A percentile compares a stretch with the other conserved stretches of the same genome.
Conservation (phyloP, 1,284 basidiomycete species). For the Rhodotorula sp. region DNA sequence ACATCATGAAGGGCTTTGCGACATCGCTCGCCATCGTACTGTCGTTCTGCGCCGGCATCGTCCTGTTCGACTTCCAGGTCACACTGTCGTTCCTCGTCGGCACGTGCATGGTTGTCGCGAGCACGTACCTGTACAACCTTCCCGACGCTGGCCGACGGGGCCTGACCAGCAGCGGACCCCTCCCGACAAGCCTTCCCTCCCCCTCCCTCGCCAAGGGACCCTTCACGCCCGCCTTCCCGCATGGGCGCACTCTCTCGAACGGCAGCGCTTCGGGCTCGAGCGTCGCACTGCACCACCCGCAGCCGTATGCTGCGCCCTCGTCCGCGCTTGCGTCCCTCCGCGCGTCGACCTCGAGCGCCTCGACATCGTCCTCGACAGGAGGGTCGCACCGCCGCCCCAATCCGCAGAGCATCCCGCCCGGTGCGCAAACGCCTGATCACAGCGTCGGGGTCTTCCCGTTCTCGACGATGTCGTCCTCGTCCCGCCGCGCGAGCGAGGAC, state of each 20-base stretch:
- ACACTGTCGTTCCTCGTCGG: constrained; percentile 82
- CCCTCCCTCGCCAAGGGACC: constrained; percentile 3
- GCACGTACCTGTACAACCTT: constrained; percentile 89
- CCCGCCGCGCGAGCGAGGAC: neutral
- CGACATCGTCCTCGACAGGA: neutral
- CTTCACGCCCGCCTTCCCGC: neutral
- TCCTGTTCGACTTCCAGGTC: constrained; percentile 82
- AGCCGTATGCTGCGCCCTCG: neutral
- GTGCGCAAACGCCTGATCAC: constrained; percentile 28
- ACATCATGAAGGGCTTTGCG: constrained; percentile 88
- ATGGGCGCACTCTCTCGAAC: neutral
- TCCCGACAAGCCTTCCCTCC: neutral
- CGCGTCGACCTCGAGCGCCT: neutral
- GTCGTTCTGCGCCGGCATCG: constrained; percentile 85
- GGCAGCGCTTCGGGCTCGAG: neutral
- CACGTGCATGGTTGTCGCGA: constrained; percentile 74
- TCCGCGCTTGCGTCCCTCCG: neutral
- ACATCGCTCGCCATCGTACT: constrained; percentile 89
- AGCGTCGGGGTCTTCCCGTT: neutral
- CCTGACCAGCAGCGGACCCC: neutral
- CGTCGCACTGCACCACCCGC: neutral
- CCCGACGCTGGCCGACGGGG: constrained; percentile 42
- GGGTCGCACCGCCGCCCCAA: constrained; percentile 10
- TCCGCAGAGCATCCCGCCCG: constrained; percentile 9
- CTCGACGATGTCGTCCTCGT: neutral